Conservation (phyloP, 805 yeast genomes). For the Schwanniomyces vanrijiae region DNA sequence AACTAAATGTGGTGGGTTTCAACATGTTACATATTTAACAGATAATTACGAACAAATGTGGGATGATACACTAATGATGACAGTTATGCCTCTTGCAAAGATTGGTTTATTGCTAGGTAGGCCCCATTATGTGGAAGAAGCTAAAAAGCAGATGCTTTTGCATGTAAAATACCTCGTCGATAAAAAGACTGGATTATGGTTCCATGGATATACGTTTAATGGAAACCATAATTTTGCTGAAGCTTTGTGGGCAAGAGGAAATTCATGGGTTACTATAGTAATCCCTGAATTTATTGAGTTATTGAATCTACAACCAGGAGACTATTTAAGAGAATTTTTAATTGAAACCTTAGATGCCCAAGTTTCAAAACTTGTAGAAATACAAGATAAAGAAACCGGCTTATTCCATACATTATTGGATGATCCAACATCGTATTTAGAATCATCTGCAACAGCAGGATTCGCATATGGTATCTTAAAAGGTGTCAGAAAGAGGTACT, state of each 20-base stretch:
- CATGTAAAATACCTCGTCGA: conserved; percentile 31
- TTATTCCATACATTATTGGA: conserved; percentile 35
- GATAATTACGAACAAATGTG: conserved; percentile 28
- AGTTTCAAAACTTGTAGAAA: conserved; percentile 21
- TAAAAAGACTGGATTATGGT: conserved; percentile 30
- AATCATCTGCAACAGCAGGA: conserved; percentile 36
- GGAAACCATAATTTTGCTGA: conserved; percentile 23
- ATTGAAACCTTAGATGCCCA: conserved; percentile 29
- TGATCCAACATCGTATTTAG: conserved; percentile 26
- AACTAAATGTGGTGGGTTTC: conserved; percentile 34
- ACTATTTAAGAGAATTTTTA: conserved; percentile 24
- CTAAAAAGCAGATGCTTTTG: conserved; percentile 30
- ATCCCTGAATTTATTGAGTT: conserved; percentile 35
- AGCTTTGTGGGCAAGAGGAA: conserved; percentile 38
- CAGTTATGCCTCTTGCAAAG: conserved; percentile 35
- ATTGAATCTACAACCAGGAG: conserved; percentile 24
- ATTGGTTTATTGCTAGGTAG: conserved; percentile 25
- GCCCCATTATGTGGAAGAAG: conserved; percentile 32
- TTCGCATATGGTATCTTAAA: conserved; percentile 37
- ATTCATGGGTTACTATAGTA: conserved; percentile 36
- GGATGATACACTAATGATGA: conserved; percentile 36
- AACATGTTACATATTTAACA: conserved; percentile 31
- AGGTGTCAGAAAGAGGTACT: conserved; percentile 24
- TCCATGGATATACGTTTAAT: conserved; percentile 31
- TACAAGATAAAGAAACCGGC: conserved; percentile 27